Base-by-base conservation (phyloP, 202 grass and related monocot genomes). In the Musa balbisiana region DNA sequence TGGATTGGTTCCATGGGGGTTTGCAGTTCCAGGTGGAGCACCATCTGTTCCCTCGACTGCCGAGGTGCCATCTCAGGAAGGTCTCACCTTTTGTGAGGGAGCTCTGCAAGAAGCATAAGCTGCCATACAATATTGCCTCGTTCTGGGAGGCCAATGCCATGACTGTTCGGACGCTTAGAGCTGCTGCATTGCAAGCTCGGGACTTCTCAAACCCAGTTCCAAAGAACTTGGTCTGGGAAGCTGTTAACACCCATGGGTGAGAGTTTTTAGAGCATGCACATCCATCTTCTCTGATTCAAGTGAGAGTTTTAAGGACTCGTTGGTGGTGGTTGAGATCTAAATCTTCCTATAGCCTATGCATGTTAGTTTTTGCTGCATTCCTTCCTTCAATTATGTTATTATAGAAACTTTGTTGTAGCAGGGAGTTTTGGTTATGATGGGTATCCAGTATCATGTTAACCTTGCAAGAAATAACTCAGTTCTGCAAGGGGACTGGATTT, bases 1-100 rank as follows among this genome's bases (percentile, higher is more conserved):
- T 75, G 73, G 73, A 75, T 49, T 75, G 73, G 73, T 75, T 75
- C 73, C 73, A 75, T 21, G 73, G 73, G 1, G 73, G 73, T 0
- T 49, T 75, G 73, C 73, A 75, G 23, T 75, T 75, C 73, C 73
- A 75, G 73, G 56, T 62, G 73, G 73, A 59, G 73, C 73, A 75
- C 73, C 73, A 75, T 29, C 29, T 63, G 14, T 75, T 75, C 27
- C 73, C 56, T 19, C 29, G 56, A 9, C 73, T 75, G 29, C 73
- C 56, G 3, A 62, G 73, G 56, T 75, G 55, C 19, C 73, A 75
- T 12, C 55, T 75, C 29, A 26, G 56, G 33, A 49, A 29, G 19
- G 23, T 75, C 26, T 51, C 73, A 8, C 73, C 73, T 4, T 17
- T 50, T 8, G 73, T 75, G 55, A 75, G 22, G 73, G 73, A 75